These are phyloP conservation scores for Chondrus crispus DNA, from an alignment of 23 red algal genomes.

Conservation along the genomic window DNA sequence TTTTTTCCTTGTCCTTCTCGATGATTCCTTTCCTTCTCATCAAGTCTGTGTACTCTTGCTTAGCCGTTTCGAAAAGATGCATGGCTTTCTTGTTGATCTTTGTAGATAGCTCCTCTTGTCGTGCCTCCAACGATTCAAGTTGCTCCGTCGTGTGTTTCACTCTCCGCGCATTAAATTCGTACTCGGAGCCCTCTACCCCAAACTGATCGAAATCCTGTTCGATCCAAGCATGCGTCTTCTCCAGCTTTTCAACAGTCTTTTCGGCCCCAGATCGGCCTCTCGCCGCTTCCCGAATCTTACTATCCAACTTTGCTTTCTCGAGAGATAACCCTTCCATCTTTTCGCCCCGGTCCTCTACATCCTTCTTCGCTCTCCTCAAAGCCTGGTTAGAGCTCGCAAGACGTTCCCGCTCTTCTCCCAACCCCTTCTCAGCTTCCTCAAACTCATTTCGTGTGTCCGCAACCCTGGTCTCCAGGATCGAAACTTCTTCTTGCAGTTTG, in stretches of 20 bases:
- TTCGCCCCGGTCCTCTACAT: slow-evolving; percentile 33
- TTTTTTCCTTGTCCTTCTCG: slow-evolving; percentile 87
- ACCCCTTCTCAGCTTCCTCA: slow-evolving; percentile 30
- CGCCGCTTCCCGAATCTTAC: slow-evolving; percentile 43
- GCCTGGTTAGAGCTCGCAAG: slow-evolving; percentile 7
- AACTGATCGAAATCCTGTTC: slow-evolving; percentile 42
- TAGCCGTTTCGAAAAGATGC: slow-evolving; percentile 88
- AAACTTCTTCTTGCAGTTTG: slow-evolving; percentile 33
- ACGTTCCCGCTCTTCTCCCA: slow-evolving; percentile 14
- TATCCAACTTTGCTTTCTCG: slow-evolving; percentile 39
- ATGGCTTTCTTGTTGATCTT: slow-evolving; percentile 88
- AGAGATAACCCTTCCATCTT: slow-evolving; percentile 43
- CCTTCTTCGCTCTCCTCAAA: background rate
- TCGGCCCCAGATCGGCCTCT: slow-evolving; percentile 20
- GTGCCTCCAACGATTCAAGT: slow-evolving; percentile 22
- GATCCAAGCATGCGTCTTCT: slow-evolving; percentile 50
- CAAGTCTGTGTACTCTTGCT: slow-evolving; percentile 88
- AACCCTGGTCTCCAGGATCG: slow-evolving; percentile 13
- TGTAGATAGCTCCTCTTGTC: slow-evolving; percentile 53
- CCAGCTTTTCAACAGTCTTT: slow-evolving; percentile 25
- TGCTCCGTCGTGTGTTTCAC: background rate
- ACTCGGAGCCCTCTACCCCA: slow-evolving; percentile 18
- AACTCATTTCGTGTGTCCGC: background rate
- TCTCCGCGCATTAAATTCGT: slow-evolving; percentile 45
- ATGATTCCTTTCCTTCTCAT: slow-evolving; percentile 91